Base-by-base conservation (phyloP, 768 basidiomycete species). In the Calocera viscosa region DNA sequence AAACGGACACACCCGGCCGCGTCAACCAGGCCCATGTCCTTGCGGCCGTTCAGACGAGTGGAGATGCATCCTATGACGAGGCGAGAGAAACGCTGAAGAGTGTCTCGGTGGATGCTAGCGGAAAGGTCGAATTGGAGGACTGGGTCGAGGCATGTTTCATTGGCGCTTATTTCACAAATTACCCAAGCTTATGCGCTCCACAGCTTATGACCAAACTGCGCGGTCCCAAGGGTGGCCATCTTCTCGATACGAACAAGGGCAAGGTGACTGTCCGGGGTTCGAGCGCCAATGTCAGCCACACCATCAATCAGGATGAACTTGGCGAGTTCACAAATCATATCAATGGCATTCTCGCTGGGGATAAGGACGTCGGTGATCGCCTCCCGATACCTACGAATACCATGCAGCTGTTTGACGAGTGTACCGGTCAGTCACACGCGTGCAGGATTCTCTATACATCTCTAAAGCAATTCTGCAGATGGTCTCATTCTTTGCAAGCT, bases 391-490 rank as follows among this genome's bases (percentile, higher is more conserved):
- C 94, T 0, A 94, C 93, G 8, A 83, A 91, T 66, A 97, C 94
- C 22, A 96, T 98, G 94, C 96, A 99, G 72, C 82, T 99, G 70
- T 98, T 98, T 73, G 96, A 98, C 74, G 96, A 98, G 76, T 90
- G 88, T 77, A 85, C 88, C 73, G 80, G 80, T 80, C 63, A 41
- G 76, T 40, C n/a, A n/a, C 32, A 40, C 32, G 49, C 39, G 49
- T 49, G 34, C 8, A 7, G 24, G 17, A 17, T 12, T 39, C n/a
- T 17, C 34, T 17, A 28, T 2, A 24, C 14, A 63, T 40, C 19
- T 16, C 8, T 65, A 34, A 49, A 17, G 16, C 1, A 24, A 1
- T 64, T 65, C 24, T 33, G 19, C 69, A 81, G 95, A 99, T 73
- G 96, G 95, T 69, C 81, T 99, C 74, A 86, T 99, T 72, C 88